Conservation (phyloP, 2,329 filamentous ascomycete species). For the Paraphoma sp. region DNA sequence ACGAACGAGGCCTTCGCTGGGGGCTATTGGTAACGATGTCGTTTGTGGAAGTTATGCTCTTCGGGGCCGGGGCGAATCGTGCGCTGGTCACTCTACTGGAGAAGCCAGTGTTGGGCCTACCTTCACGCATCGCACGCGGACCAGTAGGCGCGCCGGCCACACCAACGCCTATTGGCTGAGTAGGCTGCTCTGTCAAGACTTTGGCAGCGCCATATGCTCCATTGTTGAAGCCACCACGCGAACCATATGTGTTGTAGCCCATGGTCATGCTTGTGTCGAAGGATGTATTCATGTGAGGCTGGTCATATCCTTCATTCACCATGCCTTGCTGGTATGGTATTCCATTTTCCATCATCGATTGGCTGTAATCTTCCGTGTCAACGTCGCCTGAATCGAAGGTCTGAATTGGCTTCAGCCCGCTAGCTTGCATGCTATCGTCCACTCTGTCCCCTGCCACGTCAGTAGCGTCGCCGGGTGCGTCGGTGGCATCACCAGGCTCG, state of each 20-base stretch:
- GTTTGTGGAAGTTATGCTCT: conserved; percentile 28
- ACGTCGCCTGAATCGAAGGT: conserved; percentile 39
- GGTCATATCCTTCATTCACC: conserved; percentile 61
- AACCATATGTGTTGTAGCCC: conserved; percentile 48
- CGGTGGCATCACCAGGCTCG: conserved; percentile 8
- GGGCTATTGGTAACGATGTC: conserved; percentile 31
- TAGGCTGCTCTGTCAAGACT: conserved; percentile 40
- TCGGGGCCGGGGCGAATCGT: conserved; percentile 31
- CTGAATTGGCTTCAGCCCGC: conserved; percentile 43
- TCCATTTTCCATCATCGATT: conserved; percentile 36
- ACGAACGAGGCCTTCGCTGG: conserved; percentile 38
- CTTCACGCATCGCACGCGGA: conserved; percentile 92
- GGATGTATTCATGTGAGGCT: conserved; percentile 51
- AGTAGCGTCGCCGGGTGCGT: conserved; percentile 21
- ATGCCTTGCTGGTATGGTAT: conserved; percentile 38
- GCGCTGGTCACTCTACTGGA: conserved; percentile 61
- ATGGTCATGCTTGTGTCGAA: conserved; percentile 49
- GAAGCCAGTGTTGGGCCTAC: conserved; percentile 81
- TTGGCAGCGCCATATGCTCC: conserved; percentile 46
- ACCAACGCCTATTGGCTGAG: conserved; percentile 60
- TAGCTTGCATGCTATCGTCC: conserved; percentile 16
- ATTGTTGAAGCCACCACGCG: conserved; percentile 54
- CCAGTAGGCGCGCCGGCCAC: conserved; percentile 81
- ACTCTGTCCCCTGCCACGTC: conserved; percentile 23
- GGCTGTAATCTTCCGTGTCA: conserved; percentile 28